Conservation (phyloP, 2,329 filamentous ascomycete species). For the Neopestalotiopsis sp. region DNA sequence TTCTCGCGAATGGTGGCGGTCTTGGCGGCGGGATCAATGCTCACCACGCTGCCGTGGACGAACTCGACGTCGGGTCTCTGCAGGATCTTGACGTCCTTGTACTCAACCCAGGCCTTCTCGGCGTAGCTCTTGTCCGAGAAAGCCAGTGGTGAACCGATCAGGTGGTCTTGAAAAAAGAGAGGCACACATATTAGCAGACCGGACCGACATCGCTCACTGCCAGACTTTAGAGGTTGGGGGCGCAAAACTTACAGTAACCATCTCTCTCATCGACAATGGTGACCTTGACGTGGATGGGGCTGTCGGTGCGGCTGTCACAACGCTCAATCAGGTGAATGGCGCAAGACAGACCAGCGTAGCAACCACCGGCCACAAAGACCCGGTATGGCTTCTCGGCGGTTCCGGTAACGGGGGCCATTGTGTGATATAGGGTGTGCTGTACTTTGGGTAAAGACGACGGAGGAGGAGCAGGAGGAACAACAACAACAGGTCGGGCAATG, state of each 20-base stretch:
- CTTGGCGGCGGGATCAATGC: slow-evolving; percentile 65
- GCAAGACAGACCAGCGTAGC: slow-evolving; percentile 73
- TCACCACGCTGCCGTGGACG: slow-evolving; percentile 68
- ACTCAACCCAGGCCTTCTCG: slow-evolving; percentile 73
- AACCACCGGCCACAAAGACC: slow-evolving; percentile 73
- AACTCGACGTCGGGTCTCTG: slow-evolving; percentile 66
- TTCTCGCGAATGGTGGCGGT: slow-evolving; percentile 60
- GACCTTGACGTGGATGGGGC: slow-evolving; percentile 66
- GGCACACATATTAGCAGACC: neutral
- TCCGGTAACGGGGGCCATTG: slow-evolving; percentile 9
- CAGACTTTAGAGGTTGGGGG: slow-evolving; percentile 17
- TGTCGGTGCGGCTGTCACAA: slow-evolving; percentile 53
- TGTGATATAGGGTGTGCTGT: neutral
- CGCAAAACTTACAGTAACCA: slow-evolving; percentile 71
- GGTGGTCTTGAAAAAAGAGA: slow-evolving; percentile 60
- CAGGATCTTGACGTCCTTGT: slow-evolving; percentile 70
- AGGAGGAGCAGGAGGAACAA: neutral
- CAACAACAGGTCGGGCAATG: neutral
- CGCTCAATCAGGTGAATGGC: slow-evolving; percentile 72
- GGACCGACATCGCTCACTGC: slow-evolving; percentile 13
- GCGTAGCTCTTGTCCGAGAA: slow-evolving; percentile 69
- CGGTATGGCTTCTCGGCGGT: slow-evolving; percentile 45
- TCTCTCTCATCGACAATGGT: slow-evolving; percentile 81
- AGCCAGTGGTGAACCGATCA: slow-evolving; percentile 77
- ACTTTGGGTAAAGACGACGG: neutral